phyloP scores from a whole-genome alignment of 768 basidiomycete species.

The Cubamyces sp. region DNA sequence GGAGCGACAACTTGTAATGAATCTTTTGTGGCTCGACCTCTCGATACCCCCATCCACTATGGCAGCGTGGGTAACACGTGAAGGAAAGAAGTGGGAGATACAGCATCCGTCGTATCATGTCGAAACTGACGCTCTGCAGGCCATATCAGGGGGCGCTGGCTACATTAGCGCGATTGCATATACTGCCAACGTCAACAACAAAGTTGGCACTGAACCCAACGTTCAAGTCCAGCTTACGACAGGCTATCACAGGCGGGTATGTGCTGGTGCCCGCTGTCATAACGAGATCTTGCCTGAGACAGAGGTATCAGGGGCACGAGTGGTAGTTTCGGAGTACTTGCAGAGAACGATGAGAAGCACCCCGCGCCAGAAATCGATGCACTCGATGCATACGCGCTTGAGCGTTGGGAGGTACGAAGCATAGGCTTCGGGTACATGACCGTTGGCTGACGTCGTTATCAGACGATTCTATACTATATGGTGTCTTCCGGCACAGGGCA shows the following conservation, averaged over 20 bases:
- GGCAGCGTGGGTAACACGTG: conserved; percentile 75
- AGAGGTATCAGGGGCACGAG: conserved; percentile 60
- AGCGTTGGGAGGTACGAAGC: conserved; percentile 83
- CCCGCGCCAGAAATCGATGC: conserved; percentile 56
- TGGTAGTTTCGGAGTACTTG: conserved; percentile 84
- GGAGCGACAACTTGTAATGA: conserved; percentile 87
- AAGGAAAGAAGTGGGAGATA: conserved; percentile 64
- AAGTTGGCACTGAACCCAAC: conserved; percentile 72
- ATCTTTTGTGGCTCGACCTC: conserved; percentile 85
- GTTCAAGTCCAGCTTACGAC: conserved; percentile 79
- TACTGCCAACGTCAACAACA: conserved; percentile 60
- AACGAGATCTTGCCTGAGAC: not conserved
- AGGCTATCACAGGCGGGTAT: conserved; percentile 89
- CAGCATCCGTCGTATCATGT: not conserved
- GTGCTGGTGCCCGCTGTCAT: conserved; percentile 27
- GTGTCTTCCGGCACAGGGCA: conserved; percentile 90
- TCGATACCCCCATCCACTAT: conserved; percentile 68
- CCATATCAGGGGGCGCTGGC: conserved; percentile 70
- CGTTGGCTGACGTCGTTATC: conserved; percentile 2
- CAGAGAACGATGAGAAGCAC: conserved; percentile 64
- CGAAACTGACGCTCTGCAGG: conserved; percentile 43
- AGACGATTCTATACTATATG: conserved; percentile 99
- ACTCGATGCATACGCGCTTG: conserved; percentile 81
- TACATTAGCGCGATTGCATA: conserved; percentile 69
- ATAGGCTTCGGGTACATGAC: not conserved